Conservation (phyloP, 2,329 filamentous ascomycete species). For the Metarhizium guizhouense region DNA sequence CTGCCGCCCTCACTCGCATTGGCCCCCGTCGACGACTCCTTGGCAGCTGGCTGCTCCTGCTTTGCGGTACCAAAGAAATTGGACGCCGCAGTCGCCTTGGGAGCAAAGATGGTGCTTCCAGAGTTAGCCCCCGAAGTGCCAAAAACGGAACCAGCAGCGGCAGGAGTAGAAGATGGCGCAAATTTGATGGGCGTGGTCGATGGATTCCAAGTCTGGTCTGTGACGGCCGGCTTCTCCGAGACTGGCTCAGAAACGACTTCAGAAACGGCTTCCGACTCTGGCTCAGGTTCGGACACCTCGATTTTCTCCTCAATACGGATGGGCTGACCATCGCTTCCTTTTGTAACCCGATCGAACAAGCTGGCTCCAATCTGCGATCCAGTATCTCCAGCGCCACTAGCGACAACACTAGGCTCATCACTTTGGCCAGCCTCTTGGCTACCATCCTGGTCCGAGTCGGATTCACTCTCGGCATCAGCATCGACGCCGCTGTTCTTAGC, state of each 20-base stretch:
- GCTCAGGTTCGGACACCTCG: conserved; percentile 8
- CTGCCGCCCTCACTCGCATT: conserved; percentile 19
- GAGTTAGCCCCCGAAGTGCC: conserved; percentile 18
- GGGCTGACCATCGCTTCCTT: conserved; percentile 39
- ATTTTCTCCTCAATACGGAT: conserved; percentile 27
- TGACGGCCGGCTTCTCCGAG: conserved; percentile 18
- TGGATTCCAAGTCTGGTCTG: conserved; percentile 32
- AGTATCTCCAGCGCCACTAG: conserved; percentile 31
- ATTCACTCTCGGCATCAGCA: conserved; percentile 36
- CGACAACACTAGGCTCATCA: conserved; percentile 33
- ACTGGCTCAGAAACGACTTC: neutral
- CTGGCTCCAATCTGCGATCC: conserved; percentile 29
- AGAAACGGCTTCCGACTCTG: neutral
- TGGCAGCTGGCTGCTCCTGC: conserved; percentile 18
- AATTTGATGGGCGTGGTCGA: conserved; percentile 49
- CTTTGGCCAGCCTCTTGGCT: conserved; percentile 33
- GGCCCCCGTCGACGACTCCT: conserved; percentile 16
- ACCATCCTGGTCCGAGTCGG: conserved; percentile 33
- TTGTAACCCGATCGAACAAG: conserved; percentile 47
- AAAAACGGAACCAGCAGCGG: conserved; percentile 23
- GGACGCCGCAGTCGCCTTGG: conserved; percentile 25
- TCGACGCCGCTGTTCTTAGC: conserved; percentile 44
- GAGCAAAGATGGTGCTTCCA: conserved; percentile 25
- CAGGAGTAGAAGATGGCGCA: conserved; percentile 23
- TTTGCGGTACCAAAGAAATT: conserved; percentile 28